Base-by-base conservation (phyloP, 495 filamentous ascomycete species). In the Neurospora sp. region DNA sequence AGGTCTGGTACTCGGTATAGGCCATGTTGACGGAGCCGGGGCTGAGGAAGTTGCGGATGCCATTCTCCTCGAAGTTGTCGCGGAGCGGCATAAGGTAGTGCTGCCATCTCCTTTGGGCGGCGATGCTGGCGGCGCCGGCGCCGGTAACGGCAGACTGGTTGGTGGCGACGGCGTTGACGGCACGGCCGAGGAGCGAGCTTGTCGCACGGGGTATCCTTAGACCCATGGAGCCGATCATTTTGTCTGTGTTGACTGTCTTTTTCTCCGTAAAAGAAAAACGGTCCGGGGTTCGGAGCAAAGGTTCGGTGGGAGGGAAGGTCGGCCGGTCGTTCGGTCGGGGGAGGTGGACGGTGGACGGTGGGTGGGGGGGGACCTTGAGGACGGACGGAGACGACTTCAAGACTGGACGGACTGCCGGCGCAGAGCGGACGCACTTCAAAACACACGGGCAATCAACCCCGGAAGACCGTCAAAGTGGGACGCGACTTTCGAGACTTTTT, bases 1-100 rank as follows among this genome's bases (percentile, higher is more conserved):
- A 81, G 37, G 82, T 77, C 83, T 96, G 93, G 84, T 98, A 98
- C 76, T 94, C 83, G 27, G 85, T 91, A 93, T 94, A 99, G 40
- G 94, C 87, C 16, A 92, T 87, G 71, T 91, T 84, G 79, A 91
- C 94, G 12, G 86, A 92, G 48, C 84, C 83, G 1, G 86, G 82
- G 0, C 90, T 89, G 70, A 96, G 83, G 62, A 97, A 84, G 9
- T 87, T 88, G 18, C 88, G 86, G 11, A 97, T 83, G 69, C 91
- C 93, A 74, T 92, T 75, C 72, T 86, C 1, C 27, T 62, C 54
- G 6, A 62, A 62, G 27, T 62, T 62, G 54, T 62, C 54, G 23
- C 54, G 54, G 12, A 62, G 54, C 54, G 11, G 11, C 54, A 62
- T 62, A 1, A 62, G 54, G 54, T 62, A 62, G 54, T 62, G 54